phyloP scores from a whole-genome alignment of 495 filamentous ascomycete species.

The Aspergillus hancockii region DNA sequence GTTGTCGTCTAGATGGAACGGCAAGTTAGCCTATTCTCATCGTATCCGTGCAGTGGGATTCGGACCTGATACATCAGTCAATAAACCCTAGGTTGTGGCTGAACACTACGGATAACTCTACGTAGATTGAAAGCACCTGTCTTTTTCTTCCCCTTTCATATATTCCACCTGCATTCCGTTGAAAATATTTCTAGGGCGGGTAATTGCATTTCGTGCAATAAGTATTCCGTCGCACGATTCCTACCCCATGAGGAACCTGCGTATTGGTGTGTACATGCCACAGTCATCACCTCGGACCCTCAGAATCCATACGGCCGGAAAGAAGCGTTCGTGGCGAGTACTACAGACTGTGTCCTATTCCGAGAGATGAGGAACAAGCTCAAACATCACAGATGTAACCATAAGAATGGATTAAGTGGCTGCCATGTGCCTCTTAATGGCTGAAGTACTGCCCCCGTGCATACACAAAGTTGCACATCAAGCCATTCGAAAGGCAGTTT shows the following conservation, averaged over 20 bases:
- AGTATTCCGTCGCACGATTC: background rate
- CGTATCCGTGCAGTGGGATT: background rate
- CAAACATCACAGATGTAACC: slow-evolving; percentile 1
- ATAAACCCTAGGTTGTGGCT: background rate
- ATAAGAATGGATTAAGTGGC: background rate
- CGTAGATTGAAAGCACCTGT: background rate
- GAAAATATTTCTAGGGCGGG: background rate
- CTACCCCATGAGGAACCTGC: background rate
- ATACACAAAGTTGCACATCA: background rate
- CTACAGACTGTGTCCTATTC: background rate
- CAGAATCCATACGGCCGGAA: background rate
- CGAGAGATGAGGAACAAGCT: background rate
- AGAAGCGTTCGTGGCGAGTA: background rate
- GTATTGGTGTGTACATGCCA: background rate
- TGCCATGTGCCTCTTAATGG: background rate
- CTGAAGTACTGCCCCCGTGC: background rate
- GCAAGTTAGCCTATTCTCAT: background rate
- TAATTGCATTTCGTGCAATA: background rate
- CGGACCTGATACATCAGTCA: background rate
- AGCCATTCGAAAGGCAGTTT: background rate
- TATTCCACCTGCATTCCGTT: background rate
- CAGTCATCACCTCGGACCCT: background rate
- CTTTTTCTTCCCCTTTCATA: background rate
- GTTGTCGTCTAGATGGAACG: background rate
- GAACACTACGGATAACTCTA: background rate